These are phyloP conservation scores for Rhodocollybia butyracea DNA, from an alignment of 768 basidiomycete species.

Conservation along the genomic window DNA sequence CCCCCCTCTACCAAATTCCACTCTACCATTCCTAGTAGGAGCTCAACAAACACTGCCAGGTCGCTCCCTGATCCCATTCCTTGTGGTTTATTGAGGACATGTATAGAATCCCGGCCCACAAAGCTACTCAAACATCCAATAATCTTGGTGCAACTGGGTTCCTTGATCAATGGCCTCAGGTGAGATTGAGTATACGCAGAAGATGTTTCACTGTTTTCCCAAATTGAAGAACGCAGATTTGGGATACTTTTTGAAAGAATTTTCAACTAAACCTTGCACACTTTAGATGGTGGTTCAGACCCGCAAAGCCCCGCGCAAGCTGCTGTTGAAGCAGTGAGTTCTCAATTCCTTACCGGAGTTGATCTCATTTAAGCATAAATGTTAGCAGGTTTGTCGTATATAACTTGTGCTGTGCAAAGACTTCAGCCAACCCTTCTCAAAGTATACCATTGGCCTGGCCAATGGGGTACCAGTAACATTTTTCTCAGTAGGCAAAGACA, in stretches of 20 bases:
- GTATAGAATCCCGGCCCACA: conserved; percentile 22
- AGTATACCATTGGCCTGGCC: conserved; percentile 34
- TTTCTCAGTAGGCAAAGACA: conserved; percentile 27
- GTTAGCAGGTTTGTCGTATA: no score
- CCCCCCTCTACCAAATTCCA: no score
- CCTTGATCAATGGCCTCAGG: conserved; percentile 14
- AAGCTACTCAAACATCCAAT: conserved; percentile 19
- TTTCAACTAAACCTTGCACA: conserved; percentile 22
- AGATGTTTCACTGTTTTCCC: background rate
- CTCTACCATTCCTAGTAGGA: conserved; percentile 11
- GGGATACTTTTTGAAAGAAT: conserved; percentile 13
- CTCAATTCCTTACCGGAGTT: background rate
- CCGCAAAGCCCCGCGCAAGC: conserved; percentile 23
- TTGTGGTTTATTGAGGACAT: conserved; percentile 16
- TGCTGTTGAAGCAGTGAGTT: conserved; percentile 31
- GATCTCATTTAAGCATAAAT: background rate
- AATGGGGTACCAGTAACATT: conserved; percentile 29
- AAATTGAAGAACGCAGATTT: conserved; percentile 15
- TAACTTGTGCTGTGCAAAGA: no score
- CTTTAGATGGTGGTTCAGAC: conserved; percentile 29
- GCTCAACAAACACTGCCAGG: conserved; percentile 31
- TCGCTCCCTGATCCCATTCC: conserved; percentile 17
- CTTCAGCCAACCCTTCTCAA: no score
- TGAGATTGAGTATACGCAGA: background rate
- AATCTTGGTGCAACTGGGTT: conserved; percentile 25